These are phyloP conservation scores for Anthracocystis setariae DNA, from an alignment of 1,284 basidiomycete species.

Conservation along the genomic window DNA sequence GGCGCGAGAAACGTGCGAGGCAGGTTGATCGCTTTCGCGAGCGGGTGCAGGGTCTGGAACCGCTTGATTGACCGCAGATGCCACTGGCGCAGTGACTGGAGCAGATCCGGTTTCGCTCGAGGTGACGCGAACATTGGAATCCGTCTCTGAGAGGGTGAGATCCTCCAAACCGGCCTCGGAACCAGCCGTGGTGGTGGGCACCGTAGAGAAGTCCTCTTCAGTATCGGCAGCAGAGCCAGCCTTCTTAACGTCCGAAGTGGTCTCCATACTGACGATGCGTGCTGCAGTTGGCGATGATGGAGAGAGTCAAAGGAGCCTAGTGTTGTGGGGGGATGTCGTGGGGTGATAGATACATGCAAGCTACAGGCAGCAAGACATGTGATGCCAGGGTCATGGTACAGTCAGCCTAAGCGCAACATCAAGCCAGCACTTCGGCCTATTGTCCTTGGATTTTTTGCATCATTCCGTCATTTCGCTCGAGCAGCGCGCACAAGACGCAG, in stretches of 20 bases:
- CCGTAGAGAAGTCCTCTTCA: constrained; percentile 35
- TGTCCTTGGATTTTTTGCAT: too few species aligned
- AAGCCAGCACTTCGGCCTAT: too few species aligned
- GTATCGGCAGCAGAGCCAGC: constrained; percentile 43
- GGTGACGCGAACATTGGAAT: constrained; percentile 36
- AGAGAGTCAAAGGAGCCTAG: background rate
- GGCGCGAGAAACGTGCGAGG: constrained; percentile 10
- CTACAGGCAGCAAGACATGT: too few species aligned
- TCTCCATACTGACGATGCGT: constrained; percentile 15
- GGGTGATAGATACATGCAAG: too few species aligned
- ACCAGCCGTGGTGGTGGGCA: constrained; percentile 35
- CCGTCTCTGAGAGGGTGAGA: constrained; percentile 30
- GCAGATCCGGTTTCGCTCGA: constrained; percentile 10
- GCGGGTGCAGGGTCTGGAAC: constrained; percentile 24
- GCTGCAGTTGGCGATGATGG: background rate
- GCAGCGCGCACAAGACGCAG: too few species aligned
- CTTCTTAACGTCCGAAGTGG: constrained; percentile 17
- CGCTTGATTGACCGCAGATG: constrained; percentile 11
- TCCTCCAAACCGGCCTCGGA: constrained; percentile 38
- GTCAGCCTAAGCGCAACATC: too few species aligned
- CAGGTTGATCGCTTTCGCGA: constrained; percentile 16
- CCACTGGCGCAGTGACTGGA: constrained; percentile 3
- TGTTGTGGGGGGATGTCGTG: too few species aligned
- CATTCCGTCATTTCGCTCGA: too few species aligned
- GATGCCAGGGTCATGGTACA: too few species aligned